Base-by-base conservation (phyloP, 2,329 filamentous ascomycete genomes). In the Grosmannia clavigera region DNA sequence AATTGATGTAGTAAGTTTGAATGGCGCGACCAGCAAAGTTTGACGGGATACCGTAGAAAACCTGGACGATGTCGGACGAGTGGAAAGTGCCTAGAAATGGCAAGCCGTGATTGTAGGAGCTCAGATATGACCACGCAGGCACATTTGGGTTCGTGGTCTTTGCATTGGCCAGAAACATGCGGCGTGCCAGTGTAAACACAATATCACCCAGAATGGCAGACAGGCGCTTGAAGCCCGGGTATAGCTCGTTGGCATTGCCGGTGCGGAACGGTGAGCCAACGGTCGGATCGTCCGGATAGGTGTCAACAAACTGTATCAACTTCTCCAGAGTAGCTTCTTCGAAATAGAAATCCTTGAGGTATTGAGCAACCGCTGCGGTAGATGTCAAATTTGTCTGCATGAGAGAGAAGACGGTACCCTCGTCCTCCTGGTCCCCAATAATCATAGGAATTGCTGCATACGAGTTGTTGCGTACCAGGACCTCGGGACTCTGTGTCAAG, bases 61-160 rank as follows among this genome's bases (percentile, higher is more conserved):
- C 79, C 68, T 87, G 82, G 3, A 89, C 65, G 1, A 92, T 66
- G 65, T 92, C 88, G 1, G 79, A 82, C 16, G 72, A 85, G 69
- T 94, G 90, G 72, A 90, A 87, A 0, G 88, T 92, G 22, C 90
- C 89, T 0, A 92, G 70, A 55, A 92, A 72, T 0, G 88, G 85
- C 0, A 83, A 86, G 11, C 85, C 85, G 68, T 85, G 83, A 73
- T 86, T 72, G 72, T 92, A 92, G 0, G 83, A 85, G 0, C 85
- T 74, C 1, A 94, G 78, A 72, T 91, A 94, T 0, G 85, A 89
- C 87, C 87, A 94, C 1, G 76, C 74, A 0, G 84, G 83, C 0
- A 90, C 81, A 38, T 71, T 65, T 0, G 84, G 83, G 63, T 83
- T 78, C 14, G 74, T 72, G 1, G 72, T 59, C 0, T 69, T 67